phyloP scores from a whole-genome alignment of 306 rosid genomes.

The Coriaria nepalensis region DNA sequence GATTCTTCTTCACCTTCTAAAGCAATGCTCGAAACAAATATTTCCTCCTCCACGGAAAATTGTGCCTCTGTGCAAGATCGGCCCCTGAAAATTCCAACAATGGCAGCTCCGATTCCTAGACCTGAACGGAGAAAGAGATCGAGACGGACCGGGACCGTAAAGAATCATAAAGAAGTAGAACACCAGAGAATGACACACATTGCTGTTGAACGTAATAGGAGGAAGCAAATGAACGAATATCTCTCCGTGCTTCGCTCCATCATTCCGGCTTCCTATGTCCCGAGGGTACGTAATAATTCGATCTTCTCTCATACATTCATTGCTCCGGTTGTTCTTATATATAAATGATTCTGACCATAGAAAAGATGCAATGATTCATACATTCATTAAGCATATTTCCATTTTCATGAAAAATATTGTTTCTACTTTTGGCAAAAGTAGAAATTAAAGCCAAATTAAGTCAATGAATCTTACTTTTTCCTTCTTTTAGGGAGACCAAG shows the following conservation, averaged over 20 bases:
- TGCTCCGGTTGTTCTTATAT: not conserved
- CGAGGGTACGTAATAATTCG: conserved; percentile 10
- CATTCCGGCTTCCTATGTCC: conserved; percentile 26
- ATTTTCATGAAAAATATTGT: no score
- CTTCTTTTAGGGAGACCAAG: conserved; percentile 33
- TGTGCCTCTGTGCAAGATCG: not conserved
- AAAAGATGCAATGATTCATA: no score
- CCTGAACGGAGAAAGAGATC: conserved; percentile 10
- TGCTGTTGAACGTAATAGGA: conserved; percentile 28
- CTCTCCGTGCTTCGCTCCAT: conserved; percentile 22
- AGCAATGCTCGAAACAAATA: not conserved
- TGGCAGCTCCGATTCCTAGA: conserved; percentile 3
- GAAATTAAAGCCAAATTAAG: no score
- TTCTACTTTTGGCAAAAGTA: no score
- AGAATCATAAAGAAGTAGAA: conserved; percentile 25
- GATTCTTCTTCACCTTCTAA: conserved; percentile 11
- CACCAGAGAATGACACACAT: conserved; percentile 31
- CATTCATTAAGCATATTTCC: no score
- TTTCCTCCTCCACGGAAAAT: not conserved
- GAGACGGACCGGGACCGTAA: conserved; percentile 9
- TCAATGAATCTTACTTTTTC: no score
- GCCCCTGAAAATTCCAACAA: not conserved
- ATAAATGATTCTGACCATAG: no score
- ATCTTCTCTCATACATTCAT: not conserved
- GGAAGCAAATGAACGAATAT: conserved; percentile 28